phyloP scores from a whole-genome alignment of 495 filamentous ascomycete genomes.

The Sabuloglossum arenarium region DNA sequence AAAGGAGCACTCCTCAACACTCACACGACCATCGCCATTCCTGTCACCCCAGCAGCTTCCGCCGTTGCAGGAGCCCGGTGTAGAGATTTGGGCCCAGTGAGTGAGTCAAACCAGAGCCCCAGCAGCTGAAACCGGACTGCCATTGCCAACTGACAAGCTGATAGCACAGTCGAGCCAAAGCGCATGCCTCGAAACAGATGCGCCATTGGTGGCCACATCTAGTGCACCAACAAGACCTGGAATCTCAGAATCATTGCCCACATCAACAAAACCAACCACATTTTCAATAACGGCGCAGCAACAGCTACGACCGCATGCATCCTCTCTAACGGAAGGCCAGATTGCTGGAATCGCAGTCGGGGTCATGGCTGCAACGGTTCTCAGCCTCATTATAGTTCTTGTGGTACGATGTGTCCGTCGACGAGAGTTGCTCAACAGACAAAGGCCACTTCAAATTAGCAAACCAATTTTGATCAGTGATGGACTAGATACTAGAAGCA shows the following conservation, averaged over 20 bases:
- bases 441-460: neutral
- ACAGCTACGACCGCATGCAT: neutral
- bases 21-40: conserved; percentile 17
- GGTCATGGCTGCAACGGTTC: conserved; percentile 19
- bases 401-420: neutral
- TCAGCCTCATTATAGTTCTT: neutral
- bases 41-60: conserved; percentile 37
- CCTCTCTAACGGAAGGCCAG: conserved; percentile 11
- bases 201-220: conserved; percentile 18
- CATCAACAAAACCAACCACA: conserved; percentile 4
- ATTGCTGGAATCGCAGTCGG: conserved; percentile 27
- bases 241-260: conserved; percentile 7
- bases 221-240: conserved; percentile 5
- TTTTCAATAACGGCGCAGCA: conserved; percentile 3
- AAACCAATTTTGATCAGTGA: neutral
- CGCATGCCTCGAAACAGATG: no score
- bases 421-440: neutral
- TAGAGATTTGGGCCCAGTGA: no score
- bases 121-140: no score
- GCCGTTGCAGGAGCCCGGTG: no score
- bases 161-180: no score
- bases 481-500: neutral
- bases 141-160: no score
- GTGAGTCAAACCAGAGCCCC: no score
- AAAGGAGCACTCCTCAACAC: conserved; percentile 32